phyloP scores from a whole-genome alignment of 73 alveolate species.

The Stentor roeselii region DNA sequence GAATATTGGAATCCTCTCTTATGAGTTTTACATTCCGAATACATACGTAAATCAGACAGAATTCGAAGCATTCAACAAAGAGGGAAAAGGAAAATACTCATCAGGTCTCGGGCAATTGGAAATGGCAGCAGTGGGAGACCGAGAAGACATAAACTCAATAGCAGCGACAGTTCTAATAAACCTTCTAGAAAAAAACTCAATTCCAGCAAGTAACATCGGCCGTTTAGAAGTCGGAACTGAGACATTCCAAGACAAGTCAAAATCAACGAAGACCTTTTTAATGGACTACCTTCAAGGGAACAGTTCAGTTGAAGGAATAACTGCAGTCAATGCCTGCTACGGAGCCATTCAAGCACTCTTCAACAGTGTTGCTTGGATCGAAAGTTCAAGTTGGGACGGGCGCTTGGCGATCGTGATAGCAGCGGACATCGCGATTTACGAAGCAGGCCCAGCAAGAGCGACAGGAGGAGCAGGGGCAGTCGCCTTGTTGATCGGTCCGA shows the following conservation, averaged over 20 bases:
- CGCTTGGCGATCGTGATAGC: constrained; percentile 90
- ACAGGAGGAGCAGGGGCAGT: constrained; percentile 98
- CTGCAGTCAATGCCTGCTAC: constrained; percentile 96
- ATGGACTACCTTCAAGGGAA: constrained; percentile 87
- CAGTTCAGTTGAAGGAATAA: constrained; percentile 94
- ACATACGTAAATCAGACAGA: constrained; percentile 90
- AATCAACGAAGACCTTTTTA: constrained; percentile 91
- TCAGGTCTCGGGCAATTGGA: constrained; percentile 92
- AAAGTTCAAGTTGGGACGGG: constrained; percentile 94
- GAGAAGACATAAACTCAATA: constrained; percentile 97
- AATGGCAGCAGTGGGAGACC: constrained; percentile 89
- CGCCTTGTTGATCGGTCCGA: constrained; percentile 90
- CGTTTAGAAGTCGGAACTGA: constrained; percentile 99
- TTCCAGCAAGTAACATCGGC: constrained; percentile 81
- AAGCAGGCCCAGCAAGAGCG: constrained; percentile 96
- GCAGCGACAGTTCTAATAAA: constrained; percentile 85
- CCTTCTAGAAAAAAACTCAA: constrained; percentile 76
- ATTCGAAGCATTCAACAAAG: constrained; percentile 84
- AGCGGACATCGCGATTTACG: constrained; percentile 96
- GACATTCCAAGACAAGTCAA: constrained; percentile 93
- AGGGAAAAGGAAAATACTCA: constrained; percentile 93
- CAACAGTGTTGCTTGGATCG: constrained; percentile 91
- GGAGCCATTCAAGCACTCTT: constrained; percentile 97
- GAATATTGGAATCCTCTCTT: constrained; percentile 86
- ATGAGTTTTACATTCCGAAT: constrained; percentile 93